Percentiles rank a stretch among this genome's conserved stretches.
Conservation (phyloP, 345 rosid species). For the Eucalyptus albens region DNA sequence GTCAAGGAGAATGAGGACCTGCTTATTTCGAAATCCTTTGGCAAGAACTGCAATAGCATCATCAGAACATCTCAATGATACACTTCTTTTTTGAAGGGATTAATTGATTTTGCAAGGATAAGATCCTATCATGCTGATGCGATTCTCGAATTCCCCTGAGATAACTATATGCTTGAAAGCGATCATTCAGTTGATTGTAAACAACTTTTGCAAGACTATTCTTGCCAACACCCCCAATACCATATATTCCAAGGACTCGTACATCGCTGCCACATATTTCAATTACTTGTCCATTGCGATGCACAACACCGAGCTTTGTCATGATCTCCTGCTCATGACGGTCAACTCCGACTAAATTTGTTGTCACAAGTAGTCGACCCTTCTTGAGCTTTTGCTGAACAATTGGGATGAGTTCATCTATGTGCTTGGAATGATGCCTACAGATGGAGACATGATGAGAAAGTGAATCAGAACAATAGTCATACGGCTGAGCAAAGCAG, state of each 20-base stretch:
- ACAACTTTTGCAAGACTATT: not conserved
- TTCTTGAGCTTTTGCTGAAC: not conserved
- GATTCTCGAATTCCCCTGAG: not conserved
- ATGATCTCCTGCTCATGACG: not conserved
- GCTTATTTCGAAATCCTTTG: not conserved
- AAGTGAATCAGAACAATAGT: not conserved
- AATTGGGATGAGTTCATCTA: not conserved
- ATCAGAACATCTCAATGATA: not conserved
- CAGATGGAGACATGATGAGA: not conserved
- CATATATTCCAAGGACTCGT: not conserved
- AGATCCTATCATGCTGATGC: not conserved
- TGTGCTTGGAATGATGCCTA: not conserved
- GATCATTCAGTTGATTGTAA: not conserved
- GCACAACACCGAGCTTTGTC: not conserved
- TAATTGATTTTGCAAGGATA: not conserved
- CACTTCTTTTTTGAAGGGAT: not conserved
- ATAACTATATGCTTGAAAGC: not conserved
- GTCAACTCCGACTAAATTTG: not conserved
- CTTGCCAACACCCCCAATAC: not conserved
- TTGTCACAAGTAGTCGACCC: not conserved
- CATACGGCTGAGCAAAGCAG: not conserved
- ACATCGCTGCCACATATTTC: not conserved
- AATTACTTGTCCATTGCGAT: not conserved
- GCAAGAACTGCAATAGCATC: not conserved
- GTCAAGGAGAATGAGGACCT: not conserved